These are phyloP conservation scores for Trypanosoma melophagium DNA, from an alignment of 208 protist species.

Conservation along the genomic window DNA sequence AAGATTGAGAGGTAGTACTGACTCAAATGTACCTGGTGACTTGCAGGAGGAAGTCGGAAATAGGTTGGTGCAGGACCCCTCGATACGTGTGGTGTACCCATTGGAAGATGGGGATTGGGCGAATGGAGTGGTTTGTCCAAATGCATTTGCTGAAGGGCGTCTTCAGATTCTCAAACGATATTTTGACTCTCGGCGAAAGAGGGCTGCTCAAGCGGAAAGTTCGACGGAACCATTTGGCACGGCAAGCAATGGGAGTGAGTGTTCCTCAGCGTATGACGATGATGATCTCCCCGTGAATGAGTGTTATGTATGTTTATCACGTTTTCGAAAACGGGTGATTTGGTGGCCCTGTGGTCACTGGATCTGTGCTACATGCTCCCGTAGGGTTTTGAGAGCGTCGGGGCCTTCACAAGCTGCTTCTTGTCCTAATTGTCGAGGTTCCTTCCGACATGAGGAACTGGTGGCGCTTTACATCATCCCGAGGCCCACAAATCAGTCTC, in stretches of 20 bases:
- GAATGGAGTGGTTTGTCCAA: not conserved
- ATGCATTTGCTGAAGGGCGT: conserved; percentile 5
- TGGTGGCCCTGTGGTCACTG: conserved; percentile 28
- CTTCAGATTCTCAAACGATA: conserved; percentile 10
- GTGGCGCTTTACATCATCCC: conserved; percentile 7
- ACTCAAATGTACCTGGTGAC: not conserved
- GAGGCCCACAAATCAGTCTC: not conserved
- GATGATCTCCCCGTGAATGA: conserved; percentile 20
- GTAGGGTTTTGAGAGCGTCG: conserved; percentile 11
- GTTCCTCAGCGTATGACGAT: not conserved
- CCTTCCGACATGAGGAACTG: conserved; percentile 3
- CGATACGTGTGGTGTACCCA: conserved; percentile 1
- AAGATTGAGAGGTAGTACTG: not conserved
- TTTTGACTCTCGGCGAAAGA: not conserved
- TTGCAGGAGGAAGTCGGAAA: not conserved
- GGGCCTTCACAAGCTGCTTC: not conserved
- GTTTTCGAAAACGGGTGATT: conserved; percentile 13
- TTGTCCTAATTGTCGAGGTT: conserved; percentile 18
- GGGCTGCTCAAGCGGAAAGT: not conserved
- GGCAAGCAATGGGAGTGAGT: not conserved
- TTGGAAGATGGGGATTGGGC: conserved; percentile 1
- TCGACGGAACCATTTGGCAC: not conserved
- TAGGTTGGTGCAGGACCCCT: not conserved
- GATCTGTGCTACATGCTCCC: conserved; percentile 9
- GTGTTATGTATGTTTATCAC: conserved; percentile 23